Conservation (phyloP, 306 rosid species). For the Hylodesmum podocarpum region DNA sequence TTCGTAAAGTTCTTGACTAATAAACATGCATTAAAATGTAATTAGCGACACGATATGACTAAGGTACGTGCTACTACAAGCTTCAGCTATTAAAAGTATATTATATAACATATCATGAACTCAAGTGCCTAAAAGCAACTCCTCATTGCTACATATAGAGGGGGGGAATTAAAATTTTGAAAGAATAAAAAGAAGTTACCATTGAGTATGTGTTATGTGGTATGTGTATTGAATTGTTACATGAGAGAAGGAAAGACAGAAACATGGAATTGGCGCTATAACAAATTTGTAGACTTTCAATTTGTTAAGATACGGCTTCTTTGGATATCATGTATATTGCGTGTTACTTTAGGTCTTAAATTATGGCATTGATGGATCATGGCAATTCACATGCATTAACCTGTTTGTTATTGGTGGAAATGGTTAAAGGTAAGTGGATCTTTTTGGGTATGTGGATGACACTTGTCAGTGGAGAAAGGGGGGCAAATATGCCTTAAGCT, state of each 20-base stretch:
- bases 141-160: background rate
- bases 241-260: slow-evolving; percentile 9
- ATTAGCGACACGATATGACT: background rate
- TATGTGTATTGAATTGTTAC: background rate
- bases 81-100: background rate
- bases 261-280: background rate
- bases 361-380: slow-evolving; percentile 18
- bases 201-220: too few relatives aligned
- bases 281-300: slow-evolving; percentile 7
- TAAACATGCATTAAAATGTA: background rate
- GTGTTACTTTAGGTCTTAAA: slow-evolving; percentile 28
- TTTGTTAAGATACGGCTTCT: background rate
- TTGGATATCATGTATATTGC: slow-evolving; percentile 18
- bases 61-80: background rate
- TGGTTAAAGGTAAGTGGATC: background rate
- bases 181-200: background rate
- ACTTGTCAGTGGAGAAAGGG: slow-evolving; percentile 27
- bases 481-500: slow-evolving; percentile 18
- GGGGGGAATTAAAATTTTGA: background rate
- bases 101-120: background rate
- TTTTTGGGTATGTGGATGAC: slow-evolving; percentile 16
- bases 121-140: background rate
- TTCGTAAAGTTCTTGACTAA: background rate
- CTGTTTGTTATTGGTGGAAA: slow-evolving; percentile 29
- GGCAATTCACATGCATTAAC: slow-evolving; percentile 27